phyloP scores from a whole-genome alignment of 352 stramenopile genomes.

The Plasmopara muralis region DNA sequence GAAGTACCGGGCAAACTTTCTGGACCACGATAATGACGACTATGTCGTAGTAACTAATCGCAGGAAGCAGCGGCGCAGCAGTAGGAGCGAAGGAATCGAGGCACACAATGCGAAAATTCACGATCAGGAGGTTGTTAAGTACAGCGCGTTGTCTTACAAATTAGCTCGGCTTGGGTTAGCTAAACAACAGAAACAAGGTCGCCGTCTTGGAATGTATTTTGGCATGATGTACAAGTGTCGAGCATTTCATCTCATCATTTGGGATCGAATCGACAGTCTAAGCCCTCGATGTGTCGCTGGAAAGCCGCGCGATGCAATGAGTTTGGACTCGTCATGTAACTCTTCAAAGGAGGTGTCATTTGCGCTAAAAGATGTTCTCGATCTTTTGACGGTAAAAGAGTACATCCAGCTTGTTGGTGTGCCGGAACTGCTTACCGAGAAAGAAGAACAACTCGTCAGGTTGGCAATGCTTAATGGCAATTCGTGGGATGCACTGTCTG shows the following conservation, averaged over 20 bases:
- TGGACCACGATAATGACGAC: constrained; percentile 46
- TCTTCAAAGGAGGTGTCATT: constrained; percentile 33
- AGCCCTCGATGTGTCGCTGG: constrained; percentile 6
- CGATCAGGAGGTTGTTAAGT: constrained; percentile 57
- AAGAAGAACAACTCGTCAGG: constrained; percentile 51
- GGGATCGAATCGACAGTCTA: constrained; percentile 36
- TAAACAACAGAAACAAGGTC: constrained; percentile 61
- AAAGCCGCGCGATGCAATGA: background rate
- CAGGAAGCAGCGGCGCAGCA: constrained; percentile 17
- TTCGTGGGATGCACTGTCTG: constrained; percentile 42
- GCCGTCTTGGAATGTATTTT: constrained; percentile 67
- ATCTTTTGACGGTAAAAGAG: constrained; percentile 54
- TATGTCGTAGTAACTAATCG: constrained; percentile 61
- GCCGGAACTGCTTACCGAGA: constrained; percentile 51
- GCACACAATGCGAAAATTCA: constrained; percentile 3
- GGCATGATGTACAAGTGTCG: constrained; percentile 65
- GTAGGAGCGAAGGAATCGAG: constrained; percentile 19
- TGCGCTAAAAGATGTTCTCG: constrained; percentile 60
- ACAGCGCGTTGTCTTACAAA: constrained; percentile 59
- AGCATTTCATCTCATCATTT: constrained; percentile 60
- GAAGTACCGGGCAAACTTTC: constrained; percentile 50
- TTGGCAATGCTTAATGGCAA: constrained; percentile 34
- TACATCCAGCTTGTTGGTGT: constrained; percentile 72
- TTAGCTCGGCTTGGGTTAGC: constrained; percentile 45
- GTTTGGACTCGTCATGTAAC: background rate